Evolutionary conservation across 83 land plant species (phyloP), one percentile per base, ranked within the genome.

Genomic region (Picea abies): DNA sequence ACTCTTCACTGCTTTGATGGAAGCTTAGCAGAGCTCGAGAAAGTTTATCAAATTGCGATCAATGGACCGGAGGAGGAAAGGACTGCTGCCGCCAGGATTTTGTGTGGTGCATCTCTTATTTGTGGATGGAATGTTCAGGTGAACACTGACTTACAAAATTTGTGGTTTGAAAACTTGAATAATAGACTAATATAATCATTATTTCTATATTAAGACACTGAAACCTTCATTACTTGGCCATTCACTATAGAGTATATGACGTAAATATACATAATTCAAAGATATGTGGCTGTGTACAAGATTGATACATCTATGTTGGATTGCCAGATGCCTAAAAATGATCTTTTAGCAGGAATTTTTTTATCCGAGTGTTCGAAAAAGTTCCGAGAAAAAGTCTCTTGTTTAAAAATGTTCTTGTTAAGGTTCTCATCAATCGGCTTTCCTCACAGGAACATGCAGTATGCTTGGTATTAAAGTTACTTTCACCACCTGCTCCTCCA

Each of bases 51-150:
- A 3, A 86, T 87, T 3, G 96, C 96, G 68, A 68, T 93, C 20
- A 88, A 73, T 86, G 97, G 96, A 35, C 81, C 88, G 25, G 96
- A 91, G 11, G 92, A 95, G 81, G 97, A 95, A 72, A 87, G 81
- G 75, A 64, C 87, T 72, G 90, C 91, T 15, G 97, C 97, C 84
- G 95, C 96, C 15, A 89, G 91, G 79, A 89, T 95, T 85, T 81
- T 95, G 61, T 95, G 97, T 88, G 93, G 97, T 65, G 94, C 97
- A 79, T 91, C 96, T 63, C 89, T 95, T 19, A 82, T 80, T 32
- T 89, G 91, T 83, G 90, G 97, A 37, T 95, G 97, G 97, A 93
- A 87, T 82, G 83, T 95, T 61, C 97, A 95, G 97, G 97, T 95
- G 82, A 47, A 26, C 37, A 70, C 23, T 32, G 58, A 44, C 14